A percentile compares a stretch with the other conserved stretches of the same genome.
phyloP scores from a whole-genome alignment of 192 early-diverging fungal species.

The Coemansia sp. region DNA sequence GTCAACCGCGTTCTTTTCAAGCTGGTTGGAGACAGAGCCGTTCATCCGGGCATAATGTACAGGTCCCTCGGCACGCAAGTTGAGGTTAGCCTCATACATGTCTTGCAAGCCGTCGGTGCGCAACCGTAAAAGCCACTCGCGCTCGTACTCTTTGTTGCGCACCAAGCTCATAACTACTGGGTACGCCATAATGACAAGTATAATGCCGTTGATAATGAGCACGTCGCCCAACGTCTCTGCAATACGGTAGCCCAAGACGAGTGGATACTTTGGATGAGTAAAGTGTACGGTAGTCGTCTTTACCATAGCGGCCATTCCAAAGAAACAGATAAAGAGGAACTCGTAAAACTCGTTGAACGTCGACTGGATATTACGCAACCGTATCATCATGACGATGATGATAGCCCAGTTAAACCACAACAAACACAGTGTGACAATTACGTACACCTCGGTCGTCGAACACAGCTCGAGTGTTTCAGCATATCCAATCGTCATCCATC shows the following conservation, averaged over 20 bases:
- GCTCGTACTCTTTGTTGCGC: conserved; percentile 21
- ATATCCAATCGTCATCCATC: conserved; percentile 9
- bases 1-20: background rate
- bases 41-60: conserved; percentile 11
- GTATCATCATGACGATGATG: conserved; percentile 14
- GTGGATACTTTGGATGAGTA: conserved; percentile 7
- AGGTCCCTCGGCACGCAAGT: conserved; percentile 14
- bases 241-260: conserved; percentile 2
- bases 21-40: background rate
- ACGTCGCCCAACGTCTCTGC: conserved; percentile 23
- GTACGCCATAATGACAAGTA: conserved; percentile 21
- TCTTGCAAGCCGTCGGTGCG: conserved; percentile 17
- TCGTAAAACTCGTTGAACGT: conserved; percentile 33
- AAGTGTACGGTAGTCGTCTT: conserved; percentile 23
- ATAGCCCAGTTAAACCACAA: conserved; percentile 32
- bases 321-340: conserved; percentile 13
- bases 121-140: conserved; percentile 21
- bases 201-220: conserved; percentile 16
- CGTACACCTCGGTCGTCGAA: conserved; percentile 10
- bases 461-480: conserved; percentile 25
- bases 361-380: conserved; percentile 31
- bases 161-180: conserved; percentile 23
- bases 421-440: conserved; percentile 14
- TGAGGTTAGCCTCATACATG: conserved; percentile 20
- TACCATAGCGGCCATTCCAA: conserved; percentile 25